Base-by-base conservation (phyloP, 1,284 basidiomycete genomes). In the Amylostereum chailletii region DNA sequence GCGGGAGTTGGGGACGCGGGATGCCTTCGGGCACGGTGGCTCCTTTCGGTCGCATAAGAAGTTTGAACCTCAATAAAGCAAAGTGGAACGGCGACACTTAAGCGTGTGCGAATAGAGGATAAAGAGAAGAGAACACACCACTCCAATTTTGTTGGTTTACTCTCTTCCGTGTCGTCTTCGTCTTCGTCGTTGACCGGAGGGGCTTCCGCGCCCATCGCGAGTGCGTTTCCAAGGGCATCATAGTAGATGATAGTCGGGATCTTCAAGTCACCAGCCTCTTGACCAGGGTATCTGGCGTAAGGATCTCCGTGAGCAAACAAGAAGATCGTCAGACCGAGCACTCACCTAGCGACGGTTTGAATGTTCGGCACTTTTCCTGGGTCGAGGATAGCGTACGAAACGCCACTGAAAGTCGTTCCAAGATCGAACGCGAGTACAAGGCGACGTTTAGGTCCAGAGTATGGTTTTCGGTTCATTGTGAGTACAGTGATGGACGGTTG, bases 1-100 rank as follows among this genome's bases (percentile, higher is more conserved):
- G 34, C 1, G 52, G 52, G 11, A 53, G 52, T n/a, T 32, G 11
- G n/a, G 36, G 6, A 5, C 30, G 19, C 19, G 19, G n/a, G 7
- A 19, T 26, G 4, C 26, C 19, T 6, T 42, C 9, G 30, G 38
- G 11, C 5, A 27, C 30, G 29, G 39, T 5, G 19, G 30, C 11
- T 5, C 3, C n/a, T 11, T 51, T 52, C 27, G 49, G 50, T 34
- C 53, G 48, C 8, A 55, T 46, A 40, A 48, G 51, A n/a, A 58
- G 53, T 42, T 57, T 57, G 40, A 54, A 51, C 50, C 56, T 59
- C 29, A 49, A 32, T 11, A 27, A n/a, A 5, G 19, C 19, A 19
- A 19, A 3, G 42, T 5, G 42, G 30, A 43, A 19, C 19, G 19
- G 19, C 19, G 19, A 5, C 5, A 5, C 6, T n/a, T n/a, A 40